A percentile compares a stretch with the other conserved stretches of the same genome.
Evolutionary conservation across 768 basidiomycete genomes (phyloP).

Genomic region (Boletus rubropictus): DNA sequence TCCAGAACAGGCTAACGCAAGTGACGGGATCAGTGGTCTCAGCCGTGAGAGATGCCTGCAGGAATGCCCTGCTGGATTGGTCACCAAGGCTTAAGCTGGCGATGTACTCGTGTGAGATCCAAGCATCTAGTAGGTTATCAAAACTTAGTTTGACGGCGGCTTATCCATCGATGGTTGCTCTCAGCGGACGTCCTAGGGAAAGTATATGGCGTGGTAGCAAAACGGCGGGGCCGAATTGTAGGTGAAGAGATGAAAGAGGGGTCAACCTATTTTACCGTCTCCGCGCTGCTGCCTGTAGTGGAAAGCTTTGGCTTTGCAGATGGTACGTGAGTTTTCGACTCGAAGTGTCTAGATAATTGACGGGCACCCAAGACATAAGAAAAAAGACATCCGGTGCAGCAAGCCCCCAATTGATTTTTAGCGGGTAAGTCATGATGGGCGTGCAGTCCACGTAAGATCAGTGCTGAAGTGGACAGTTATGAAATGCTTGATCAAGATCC

Average conservation of each 20-base stretch:
- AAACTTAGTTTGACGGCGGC: conserved; percentile 6
- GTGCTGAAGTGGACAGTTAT: conserved; percentile 49
- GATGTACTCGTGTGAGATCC: conserved; percentile 98
- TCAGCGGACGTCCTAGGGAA: conserved; percentile 95
- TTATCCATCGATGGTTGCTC: background rate
- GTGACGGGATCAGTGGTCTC: conserved; percentile 89
- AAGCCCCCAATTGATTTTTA: conserved; percentile 94
- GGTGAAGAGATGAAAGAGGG: conserved; percentile 99
- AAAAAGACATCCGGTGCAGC: conserved; percentile 96
- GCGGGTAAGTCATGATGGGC: conserved; percentile 53
- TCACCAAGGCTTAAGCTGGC: conserved; percentile 94
- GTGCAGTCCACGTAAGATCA: background rate
- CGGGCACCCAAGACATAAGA: conserved; percentile 66
- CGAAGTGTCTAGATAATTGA: conserved; percentile 5
- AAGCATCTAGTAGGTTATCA: conserved; percentile 78
- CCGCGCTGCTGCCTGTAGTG: conserved; percentile 87
- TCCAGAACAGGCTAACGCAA: conserved; percentile 74
- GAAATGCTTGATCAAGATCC: conserved; percentile 92
- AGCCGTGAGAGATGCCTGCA: conserved; percentile 81
- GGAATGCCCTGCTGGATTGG: conserved; percentile 91
- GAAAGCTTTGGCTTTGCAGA: conserved; percentile 98
- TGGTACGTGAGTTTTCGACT: conserved; percentile 43
- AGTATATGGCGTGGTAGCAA: conserved; percentile 92
- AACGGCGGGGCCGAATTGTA: conserved; percentile 85
- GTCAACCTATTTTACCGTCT: conserved; percentile 88